Evolutionary conservation across 768 basidiomycete species (phyloP).

Genomic region (Coprinellus micaceus): DNA sequence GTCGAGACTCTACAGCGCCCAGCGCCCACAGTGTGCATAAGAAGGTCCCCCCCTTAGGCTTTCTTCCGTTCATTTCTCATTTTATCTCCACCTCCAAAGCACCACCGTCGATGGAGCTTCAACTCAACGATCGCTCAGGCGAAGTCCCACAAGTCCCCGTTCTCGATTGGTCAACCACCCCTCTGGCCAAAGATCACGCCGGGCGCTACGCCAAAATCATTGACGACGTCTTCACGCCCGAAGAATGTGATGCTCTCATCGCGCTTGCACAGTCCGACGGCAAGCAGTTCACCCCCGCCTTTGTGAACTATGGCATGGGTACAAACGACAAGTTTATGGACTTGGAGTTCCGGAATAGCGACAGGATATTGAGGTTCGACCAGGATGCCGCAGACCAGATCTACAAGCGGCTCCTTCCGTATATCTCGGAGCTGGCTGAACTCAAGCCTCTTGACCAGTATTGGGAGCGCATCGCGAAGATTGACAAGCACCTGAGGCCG

Average conservation of each 20-base stretch:
- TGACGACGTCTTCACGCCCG: constrained; percentile 37
- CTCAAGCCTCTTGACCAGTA: constrained; percentile 30
- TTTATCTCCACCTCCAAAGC: too few relatives aligned
- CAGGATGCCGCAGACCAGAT: constrained; percentile 29
- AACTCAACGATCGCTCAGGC: too few relatives aligned
- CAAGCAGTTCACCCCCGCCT: constrained; percentile 35
- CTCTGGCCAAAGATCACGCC: constrained; percentile 29
- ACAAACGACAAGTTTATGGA: constrained; percentile 29
- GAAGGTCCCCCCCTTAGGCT: too few relatives aligned
- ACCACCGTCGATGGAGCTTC: too few relatives aligned
- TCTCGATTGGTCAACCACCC: constrained; percentile 38
- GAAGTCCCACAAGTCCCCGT: constrained; percentile 15
- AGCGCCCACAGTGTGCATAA: too few relatives aligned
- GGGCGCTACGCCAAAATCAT: constrained; percentile 39
- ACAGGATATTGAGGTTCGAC: constrained; percentile 38
- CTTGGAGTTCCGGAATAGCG: constrained; percentile 37
- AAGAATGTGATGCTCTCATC: constrained; percentile 40
- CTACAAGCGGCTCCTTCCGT: constrained; percentile 33
- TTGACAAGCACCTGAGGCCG: constrained; percentile 17
- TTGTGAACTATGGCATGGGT: constrained; percentile 25
- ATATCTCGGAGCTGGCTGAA: constrained; percentile 34
- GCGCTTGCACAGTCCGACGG: constrained; percentile 31
- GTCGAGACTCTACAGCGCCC: too few relatives aligned
- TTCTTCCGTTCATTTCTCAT: too few relatives aligned
- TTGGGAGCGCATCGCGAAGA: constrained; percentile 27